phyloP scores from a whole-genome alignment of 1,284 basidiomycete genomes.

The Cryptococcus sp. region DNA sequence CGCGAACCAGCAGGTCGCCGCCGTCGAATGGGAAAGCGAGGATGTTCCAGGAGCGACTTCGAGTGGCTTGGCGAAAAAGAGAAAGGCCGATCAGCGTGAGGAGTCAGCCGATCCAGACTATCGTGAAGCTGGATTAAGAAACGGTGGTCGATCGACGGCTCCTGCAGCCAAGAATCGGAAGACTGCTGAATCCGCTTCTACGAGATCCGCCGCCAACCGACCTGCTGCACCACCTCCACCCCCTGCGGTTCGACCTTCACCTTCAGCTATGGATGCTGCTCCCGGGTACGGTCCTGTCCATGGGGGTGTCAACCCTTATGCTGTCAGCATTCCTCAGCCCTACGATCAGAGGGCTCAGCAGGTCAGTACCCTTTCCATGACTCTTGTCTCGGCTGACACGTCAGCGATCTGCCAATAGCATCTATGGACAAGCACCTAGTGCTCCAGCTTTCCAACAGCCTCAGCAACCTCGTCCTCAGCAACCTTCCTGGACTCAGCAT shows the following conservation, averaged over 20 bases:
- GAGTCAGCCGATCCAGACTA: slow-evolving; percentile 26
- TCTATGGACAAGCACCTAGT: too few species aligned
- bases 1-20: slow-evolving; percentile 20
- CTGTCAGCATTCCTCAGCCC: too few species aligned
- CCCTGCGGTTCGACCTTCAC: slow-evolving; percentile 1
- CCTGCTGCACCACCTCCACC: neutral
- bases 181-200: neutral
- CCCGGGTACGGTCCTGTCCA: neutral
- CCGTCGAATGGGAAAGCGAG: slow-evolving; percentile 25
- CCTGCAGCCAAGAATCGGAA: neutral
- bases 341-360: too few species aligned
- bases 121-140: slow-evolving; percentile 45
- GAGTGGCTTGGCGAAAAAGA: slow-evolving; percentile 13
- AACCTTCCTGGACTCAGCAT: too few species aligned
- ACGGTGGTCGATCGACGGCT: neutral
- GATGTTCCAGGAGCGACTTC: slow-evolving; percentile 18
- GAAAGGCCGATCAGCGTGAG: slow-evolving; percentile 19
- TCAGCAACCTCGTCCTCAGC: too few species aligned
- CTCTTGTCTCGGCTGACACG: too few species aligned
- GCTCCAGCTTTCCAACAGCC: too few species aligned
- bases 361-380: too few species aligned
- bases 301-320: too few species aligned
- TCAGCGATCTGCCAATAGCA: too few species aligned
- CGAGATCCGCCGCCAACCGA: neutral
- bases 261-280: slow-evolving; percentile 8